phyloP scores from a whole-genome alignment of 2,329 filamentous ascomycete species.

The Diaporthe aspalathi region DNA sequence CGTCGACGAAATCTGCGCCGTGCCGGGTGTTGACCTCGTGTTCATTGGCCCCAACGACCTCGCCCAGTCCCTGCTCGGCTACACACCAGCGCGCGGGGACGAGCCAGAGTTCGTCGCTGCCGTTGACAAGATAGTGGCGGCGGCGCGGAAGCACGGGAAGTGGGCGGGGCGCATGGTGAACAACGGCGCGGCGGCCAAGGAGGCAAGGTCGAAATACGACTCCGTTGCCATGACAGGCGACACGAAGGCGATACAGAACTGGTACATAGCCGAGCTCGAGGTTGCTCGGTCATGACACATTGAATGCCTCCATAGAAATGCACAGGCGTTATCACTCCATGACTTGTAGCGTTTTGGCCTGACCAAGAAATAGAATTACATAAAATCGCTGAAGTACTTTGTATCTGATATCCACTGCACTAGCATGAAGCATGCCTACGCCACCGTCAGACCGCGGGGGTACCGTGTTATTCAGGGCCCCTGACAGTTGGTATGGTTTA shows the following conservation, averaged over 20 bases:
- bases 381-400: slow-evolving; percentile 8
- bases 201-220: slow-evolving; percentile 53
- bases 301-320: not conserved
- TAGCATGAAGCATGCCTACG: not conserved
- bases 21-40: slow-evolving; percentile 56
- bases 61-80: slow-evolving; percentile 56
- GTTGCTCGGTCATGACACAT: slow-evolving; percentile 49
- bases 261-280: slow-evolving; percentile 57
- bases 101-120: slow-evolving; percentile 61
- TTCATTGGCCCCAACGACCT: slow-evolving; percentile 61
- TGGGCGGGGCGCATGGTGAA: slow-evolving; percentile 62
- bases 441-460: not conserved
- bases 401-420: slow-evolving; percentile 9
- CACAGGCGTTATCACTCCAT: not conserved
- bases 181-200: slow-evolving; percentile 55
- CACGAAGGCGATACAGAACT: slow-evolving; percentile 61
- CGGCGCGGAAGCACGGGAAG: slow-evolving; percentile 61
- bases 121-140: slow-evolving; percentile 57
- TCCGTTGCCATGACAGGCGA: slow-evolving; percentile 59
- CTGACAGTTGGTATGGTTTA: not conserved
- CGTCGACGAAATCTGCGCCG: slow-evolving; percentile 55
- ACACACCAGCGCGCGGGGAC: slow-evolving; percentile 57
- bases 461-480: not conserved
- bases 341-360: not conserved
- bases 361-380: slow-evolving; percentile 15